Percentiles rank a stretch among this genome's conserved stretches.
phyloP scores from a whole-genome alignment of 1,284 basidiomycete species.

The Ganoderma leucocontextum region DNA sequence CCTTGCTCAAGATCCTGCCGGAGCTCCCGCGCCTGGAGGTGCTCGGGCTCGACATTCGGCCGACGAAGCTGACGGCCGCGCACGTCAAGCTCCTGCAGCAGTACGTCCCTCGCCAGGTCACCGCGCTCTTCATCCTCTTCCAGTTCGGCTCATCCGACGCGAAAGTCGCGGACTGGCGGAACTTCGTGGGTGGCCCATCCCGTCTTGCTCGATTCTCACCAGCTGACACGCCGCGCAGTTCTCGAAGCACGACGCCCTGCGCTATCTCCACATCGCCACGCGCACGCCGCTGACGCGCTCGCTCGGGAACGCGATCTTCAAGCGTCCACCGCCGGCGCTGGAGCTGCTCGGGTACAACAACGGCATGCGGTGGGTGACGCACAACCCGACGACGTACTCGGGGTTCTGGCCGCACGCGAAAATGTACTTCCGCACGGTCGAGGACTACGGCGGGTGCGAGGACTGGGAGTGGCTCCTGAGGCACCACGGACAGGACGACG shows the following conservation, averaged over 20 bases:
- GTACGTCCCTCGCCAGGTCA: neutral
- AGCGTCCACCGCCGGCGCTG: neutral
- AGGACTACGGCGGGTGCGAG: constrained; percentile 19
- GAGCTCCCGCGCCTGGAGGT: neutral
- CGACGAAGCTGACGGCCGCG: neutral
- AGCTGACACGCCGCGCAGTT: neutral
- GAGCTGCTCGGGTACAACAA: constrained; percentile 9
- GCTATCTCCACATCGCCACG: constrained; percentile 1
- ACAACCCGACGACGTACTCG: constrained; percentile 11
- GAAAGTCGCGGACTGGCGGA: neutral
- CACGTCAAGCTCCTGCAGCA: constrained; percentile 3
- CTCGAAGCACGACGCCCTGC: neutral
- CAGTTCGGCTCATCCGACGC: neutral
- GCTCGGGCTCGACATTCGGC: neutral
- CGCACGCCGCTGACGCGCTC: neutral
- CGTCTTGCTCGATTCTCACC: no score
- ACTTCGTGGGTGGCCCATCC: neutral
- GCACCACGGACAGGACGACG: constrained; percentile 16
- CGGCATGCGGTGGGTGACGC: constrained; percentile 2
- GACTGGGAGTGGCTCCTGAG: constrained; percentile 28
- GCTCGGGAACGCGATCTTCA: constrained; percentile 1
- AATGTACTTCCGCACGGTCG: constrained; percentile 13
- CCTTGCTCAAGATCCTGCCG: neutral
- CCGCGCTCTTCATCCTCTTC: constrained; percentile 2
- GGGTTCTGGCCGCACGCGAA: constrained; percentile 13